A percentile compares a stretch with the other conserved stretches of the same genome.
Conservation (phyloP, 306 rosid genomes). For the Dicorynia guianensis region DNA sequence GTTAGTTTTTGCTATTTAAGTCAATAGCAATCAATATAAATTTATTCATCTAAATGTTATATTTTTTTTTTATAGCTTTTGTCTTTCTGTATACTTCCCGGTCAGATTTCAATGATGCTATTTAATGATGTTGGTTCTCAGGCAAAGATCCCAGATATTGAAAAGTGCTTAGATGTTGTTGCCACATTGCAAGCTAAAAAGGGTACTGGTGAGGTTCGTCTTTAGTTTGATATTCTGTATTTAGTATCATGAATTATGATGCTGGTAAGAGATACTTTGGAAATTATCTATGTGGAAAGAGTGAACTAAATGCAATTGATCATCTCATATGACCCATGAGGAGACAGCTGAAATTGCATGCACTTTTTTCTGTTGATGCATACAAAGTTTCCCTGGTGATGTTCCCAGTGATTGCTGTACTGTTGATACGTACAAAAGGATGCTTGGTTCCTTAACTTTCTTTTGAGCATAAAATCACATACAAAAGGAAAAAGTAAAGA, state of each 20-base stretch:
- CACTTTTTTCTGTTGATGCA: background rate
- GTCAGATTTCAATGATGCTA: background rate
- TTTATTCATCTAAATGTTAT: background rate
- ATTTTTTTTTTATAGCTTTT: background rate
- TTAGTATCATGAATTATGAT: background rate
- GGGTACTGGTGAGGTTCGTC: constrained; percentile 98
- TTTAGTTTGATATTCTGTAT: constrained; percentile 29
- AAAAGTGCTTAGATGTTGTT: constrained; percentile 87
- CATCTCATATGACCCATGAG: background rate
- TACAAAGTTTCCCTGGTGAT: background rate
- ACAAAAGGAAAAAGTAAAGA: background rate
- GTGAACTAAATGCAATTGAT: constrained; percentile 28
- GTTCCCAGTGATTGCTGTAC: background rate
- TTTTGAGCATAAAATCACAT: background rate
- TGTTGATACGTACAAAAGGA: background rate
- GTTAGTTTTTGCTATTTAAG: background rate
- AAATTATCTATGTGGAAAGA: background rate
- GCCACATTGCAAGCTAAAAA: constrained; percentile 86
- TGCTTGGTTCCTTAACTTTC: background rate
- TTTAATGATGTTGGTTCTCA: constrained; percentile 50
- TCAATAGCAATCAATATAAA: background rate
- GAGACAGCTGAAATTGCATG: background rate
- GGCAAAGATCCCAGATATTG: constrained; percentile 98
- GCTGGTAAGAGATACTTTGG: background rate
- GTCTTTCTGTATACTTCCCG: background rate